These are phyloP conservation scores for Polytrichum formosum DNA, from an alignment of 225 moss, liverwort and hornwort genomes.

Conservation along the genomic window DNA sequence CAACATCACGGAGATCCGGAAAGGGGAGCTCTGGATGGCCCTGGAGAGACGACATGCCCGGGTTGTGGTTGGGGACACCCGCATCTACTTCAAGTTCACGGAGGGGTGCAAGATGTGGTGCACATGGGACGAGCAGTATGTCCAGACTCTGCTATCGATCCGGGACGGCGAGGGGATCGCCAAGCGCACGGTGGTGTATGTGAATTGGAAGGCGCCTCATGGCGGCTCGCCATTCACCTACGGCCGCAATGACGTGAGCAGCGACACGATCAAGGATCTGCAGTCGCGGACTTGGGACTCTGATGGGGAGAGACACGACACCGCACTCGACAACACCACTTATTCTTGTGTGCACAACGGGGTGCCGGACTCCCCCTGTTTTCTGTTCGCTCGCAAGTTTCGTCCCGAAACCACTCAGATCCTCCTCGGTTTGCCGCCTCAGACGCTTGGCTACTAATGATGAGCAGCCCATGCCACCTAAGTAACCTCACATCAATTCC, in stretches of 20 bases:
- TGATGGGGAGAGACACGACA: conserved; percentile 38
- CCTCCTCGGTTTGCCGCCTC: conserved; percentile 14
- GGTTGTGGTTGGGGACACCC: conserved; percentile 24
- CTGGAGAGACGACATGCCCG: conserved; percentile 22
- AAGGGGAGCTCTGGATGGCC: conserved; percentile 56
- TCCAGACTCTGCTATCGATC: conserved; percentile 38
- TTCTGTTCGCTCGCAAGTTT: conserved; percentile 55
- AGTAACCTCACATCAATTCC: too few species aligned
- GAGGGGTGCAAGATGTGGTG: conserved; percentile 19
- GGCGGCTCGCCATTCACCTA: conserved; percentile 6
- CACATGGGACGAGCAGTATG: conserved; percentile 40
- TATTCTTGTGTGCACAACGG: conserved; percentile 15
- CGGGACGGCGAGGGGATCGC: conserved; percentile 31
- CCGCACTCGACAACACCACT: conserved; percentile 28
- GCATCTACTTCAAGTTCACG: conserved; percentile 27
- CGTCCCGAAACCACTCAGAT: not conserved
- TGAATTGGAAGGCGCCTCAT: conserved; percentile 26
- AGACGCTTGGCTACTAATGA: conserved; percentile 29
- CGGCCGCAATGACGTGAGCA: not conserved
- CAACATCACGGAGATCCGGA: conserved; percentile 20
- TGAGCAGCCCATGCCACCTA: too few species aligned
- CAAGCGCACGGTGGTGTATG: conserved; percentile 38
- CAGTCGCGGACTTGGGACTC: conserved; percentile 22
- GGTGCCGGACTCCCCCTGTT: conserved; percentile 29
- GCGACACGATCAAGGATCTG: conserved; percentile 9